Base-by-base conservation (phyloP, 495 filamentous ascomycete genomes). In the Penicillium odoratum region DNA sequence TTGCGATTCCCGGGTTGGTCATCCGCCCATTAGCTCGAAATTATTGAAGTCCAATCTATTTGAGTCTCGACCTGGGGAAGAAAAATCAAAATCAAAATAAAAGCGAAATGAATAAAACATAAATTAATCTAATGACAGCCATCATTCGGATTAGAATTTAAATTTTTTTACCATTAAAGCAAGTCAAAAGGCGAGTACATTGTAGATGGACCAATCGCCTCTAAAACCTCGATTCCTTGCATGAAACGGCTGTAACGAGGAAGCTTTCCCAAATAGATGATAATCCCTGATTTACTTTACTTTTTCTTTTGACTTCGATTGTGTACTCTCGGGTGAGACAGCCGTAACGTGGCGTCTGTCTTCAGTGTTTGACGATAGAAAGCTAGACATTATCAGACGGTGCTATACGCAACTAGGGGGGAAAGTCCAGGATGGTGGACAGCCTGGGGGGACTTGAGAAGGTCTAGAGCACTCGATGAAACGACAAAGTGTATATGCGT, bases 181-280 rank as follows among this genome's bases (percentile, higher is more conserved):
- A n/a, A 49, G 7, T 15, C 38, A 15, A 40, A 36, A 36, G 9
- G 33, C 34, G 26, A 31, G 30, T 51, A 15, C 18, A 36, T 6
- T 33, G 33, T 21, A 48, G 58, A 59, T 61, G 56, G 59, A 47
- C 66, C 66, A 67, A 69, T 69, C 53, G 64, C 50, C 58, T 60
- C 56, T 64, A 51, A 49, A 51, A 56, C 49, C 58, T 64, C 48
- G 53, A 66, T 59, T 65, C 61, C 66, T 69, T 69, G 59, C 66
- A 65, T 66, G 46, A 59, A 47, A 40, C 51, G 30, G 31, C 51
- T 55, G 48, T 49, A 33, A 44, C 40, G 48, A 42, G 33, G 13
- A 9, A 36, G 33, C 3, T 36, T 36, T 13, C 13, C 6, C 9
- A 36, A 33, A 10, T 33, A 5, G 33, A 36, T 36, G 33, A 36